A percentile compares a stretch with the other conserved stretches of the same genome.
Evolutionary conservation across 352 stramenopile species (phyloP).

Genomic region (Globisporangium emineosum): DNA sequence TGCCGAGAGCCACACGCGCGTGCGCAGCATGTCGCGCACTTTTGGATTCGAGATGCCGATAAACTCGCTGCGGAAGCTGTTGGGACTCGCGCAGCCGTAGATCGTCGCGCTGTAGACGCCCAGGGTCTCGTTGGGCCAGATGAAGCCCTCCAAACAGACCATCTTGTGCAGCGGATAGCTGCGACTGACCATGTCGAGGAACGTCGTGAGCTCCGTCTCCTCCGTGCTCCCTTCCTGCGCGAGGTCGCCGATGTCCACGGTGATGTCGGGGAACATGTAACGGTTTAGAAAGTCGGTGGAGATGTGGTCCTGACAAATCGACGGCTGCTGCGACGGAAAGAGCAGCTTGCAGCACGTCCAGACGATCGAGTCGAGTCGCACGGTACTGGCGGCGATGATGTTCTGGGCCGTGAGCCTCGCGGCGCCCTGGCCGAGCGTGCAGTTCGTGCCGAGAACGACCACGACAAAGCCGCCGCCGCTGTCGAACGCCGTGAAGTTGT

Average conservation of each 20-base stretch:
- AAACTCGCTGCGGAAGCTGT: conserved; percentile 20
- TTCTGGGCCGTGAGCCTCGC: conserved; percentile 9
- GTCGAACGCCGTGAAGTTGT: conserved; percentile 19
- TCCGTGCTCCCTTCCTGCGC: conserved; percentile 11
- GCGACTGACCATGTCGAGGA: conserved; percentile 22
- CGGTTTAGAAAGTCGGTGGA: conserved; percentile 19
- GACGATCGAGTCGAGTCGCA: conserved; percentile 21
- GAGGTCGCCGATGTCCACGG: conserved; percentile 3
- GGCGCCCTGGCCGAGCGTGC: conserved; percentile 11
- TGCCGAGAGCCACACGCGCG: conserved; percentile 19
- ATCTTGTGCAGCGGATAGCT: conserved; percentile 22
- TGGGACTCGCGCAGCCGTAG: conserved; percentile 26
- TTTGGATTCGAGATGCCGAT: conserved; percentile 18
- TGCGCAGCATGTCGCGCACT: conserved; percentile 16
- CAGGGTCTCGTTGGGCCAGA: conserved; percentile 17
- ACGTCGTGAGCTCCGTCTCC: conserved; percentile 17
- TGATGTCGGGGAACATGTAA: conserved; percentile 19
- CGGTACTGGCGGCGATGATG: conserved; percentile 20
- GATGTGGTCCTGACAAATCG: conserved; percentile 23
- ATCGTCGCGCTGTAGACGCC: conserved; percentile 15
- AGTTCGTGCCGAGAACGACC: conserved; percentile 19
- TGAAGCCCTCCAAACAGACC: conserved; percentile 22
- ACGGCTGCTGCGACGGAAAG: conserved; percentile 18
- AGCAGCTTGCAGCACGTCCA: conserved; percentile 26
- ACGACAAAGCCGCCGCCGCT: conserved; percentile 16